Base-by-base conservation (phyloP, 2,329 filamentous ascomycete genomes). In the Metarhizium album region DNA sequence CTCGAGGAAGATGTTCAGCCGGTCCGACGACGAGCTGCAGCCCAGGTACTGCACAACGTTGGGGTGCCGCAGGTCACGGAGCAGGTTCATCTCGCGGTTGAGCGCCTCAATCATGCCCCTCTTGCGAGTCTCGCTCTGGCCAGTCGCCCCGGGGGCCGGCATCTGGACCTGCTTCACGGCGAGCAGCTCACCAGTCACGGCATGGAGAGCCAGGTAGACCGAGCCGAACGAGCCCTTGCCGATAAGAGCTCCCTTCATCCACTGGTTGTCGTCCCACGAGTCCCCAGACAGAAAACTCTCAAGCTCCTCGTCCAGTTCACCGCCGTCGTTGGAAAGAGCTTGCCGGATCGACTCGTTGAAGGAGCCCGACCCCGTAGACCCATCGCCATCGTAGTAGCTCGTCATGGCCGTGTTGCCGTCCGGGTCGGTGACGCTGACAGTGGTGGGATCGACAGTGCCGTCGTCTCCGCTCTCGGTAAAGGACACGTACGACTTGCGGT, bases 1-100 rank as follows among this genome's bases (percentile, higher is more conserved):
- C 70, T 98, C 93, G 64, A 98, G 83, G 82, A 98, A 98, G 86
- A 98, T 98, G 73, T 98, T 98, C 61, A 98, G 82, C 66, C 91
- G 85, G 50, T 90, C 85, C 18, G 88, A 82, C 55, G 95, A 93
- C 8, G 89, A 91, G 62, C 90, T 91, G 59, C 90, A 96, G 53
- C 93, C 93, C 7, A 98, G 82, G 64, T 98, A 98, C 66, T 96
- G 93, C 66, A 98, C 93, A 64, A 98, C 97, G 66, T 98, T 97
- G 51, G 88, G 82, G 63, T 98, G 93, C 62, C 94, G 90, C 47
- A 98, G 82, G 59, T 96, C 93, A 56, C 93, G 87, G 40, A 98
- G 78, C 48, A 98, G 81, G 55, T 86, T 87, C 65, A 98, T 98
- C 70, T 98, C 93, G 59, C 91, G 88, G 73, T 97, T 96, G 48